Base-by-base conservation (phyloP, 495 filamentous ascomycete genomes). In the Aspergillus indologenus region DNA sequence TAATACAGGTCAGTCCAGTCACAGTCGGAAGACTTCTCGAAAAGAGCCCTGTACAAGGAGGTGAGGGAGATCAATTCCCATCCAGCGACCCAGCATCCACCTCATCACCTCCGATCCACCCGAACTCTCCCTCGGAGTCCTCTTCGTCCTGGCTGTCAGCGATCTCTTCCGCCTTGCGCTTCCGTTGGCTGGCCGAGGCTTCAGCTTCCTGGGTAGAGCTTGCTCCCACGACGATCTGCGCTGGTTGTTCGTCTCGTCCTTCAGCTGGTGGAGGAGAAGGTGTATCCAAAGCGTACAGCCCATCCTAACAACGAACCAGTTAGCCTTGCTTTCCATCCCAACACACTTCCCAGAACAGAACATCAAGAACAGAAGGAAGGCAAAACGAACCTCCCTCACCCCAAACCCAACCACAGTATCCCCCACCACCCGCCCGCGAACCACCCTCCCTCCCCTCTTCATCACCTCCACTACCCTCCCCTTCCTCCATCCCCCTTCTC, bases 81-180 rank as follows among this genome's bases (percentile, higher is more conserved):
- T 29, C 40, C 18, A 20, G 7, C 56, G 18, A 56, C 26, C 9
- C 52, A 1, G 18, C 29, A 23, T 61, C 59, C 49, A 40, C 12
- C 34, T 65, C 56, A 40, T 63, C 56, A 23, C 64, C 66, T 49
- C 68, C 65, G 14, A 60, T 58, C 66, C 67, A 74, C 24, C 68
- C 65, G 34, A 65, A 72, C 9, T 81, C 80, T 11, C 55, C 65
- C 18, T 79, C 77, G 12, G 69, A 76, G 31, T 74, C 75, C 21
- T 72, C 76, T 44, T 81, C 80, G 52, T 79, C 80, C 55, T 80
- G 69, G 53, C 78, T 82, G 57, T 82, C 78, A 8, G 75, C 77
- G 24, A 81, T 71, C 51, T 81, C 79, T 45, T 75, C 74, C 17
- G 74, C 72, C 56, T 82, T 83, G n/a, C 80, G 75, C 56, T 83